Conservation (phyloP, 73 alveolate genomes). For the Symbiodinium natans region DNA sequence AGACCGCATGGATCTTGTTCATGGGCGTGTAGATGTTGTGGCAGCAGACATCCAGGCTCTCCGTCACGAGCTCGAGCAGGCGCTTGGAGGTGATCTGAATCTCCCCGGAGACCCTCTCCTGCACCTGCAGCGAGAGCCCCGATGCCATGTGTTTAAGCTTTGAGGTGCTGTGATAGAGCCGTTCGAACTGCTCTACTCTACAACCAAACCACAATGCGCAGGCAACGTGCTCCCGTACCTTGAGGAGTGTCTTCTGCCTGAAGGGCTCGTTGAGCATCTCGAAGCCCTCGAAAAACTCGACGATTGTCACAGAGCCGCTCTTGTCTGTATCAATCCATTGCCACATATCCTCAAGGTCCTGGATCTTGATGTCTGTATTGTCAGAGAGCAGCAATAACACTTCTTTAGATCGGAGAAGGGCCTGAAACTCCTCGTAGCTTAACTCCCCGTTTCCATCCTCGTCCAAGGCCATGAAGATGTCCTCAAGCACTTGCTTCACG, state of each 20-base stretch:
- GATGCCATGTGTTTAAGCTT: background rate
- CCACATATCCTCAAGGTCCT: constrained; percentile 90
- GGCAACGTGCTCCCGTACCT: background rate
- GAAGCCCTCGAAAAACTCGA: constrained; percentile 61
- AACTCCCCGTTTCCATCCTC: constrained; percentile 58
- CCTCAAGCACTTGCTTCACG: constrained; percentile 54
- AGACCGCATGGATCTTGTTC: constrained; percentile 78
- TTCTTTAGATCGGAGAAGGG: constrained; percentile 51
- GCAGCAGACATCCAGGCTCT: constrained; percentile 77
- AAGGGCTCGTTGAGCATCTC: constrained; percentile 82
- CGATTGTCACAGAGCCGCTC: constrained; percentile 79
- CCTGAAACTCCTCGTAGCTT: constrained; percentile 74
- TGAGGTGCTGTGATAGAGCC: no score
- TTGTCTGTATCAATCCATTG: constrained; percentile 83
- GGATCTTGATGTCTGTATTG: constrained; percentile 74
- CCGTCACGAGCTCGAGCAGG: constrained; percentile 26
- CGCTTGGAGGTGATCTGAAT: background rate
- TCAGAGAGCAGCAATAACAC: constrained; percentile 45
- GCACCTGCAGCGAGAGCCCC: constrained; percentile 24
- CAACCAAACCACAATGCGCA: no score
- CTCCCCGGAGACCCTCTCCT: constrained; percentile 61
- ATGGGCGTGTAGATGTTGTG: constrained; percentile 72
- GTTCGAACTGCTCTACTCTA: no score
- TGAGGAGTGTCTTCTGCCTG: constrained; percentile 41
- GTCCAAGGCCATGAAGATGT: constrained; percentile 34